phyloP scores from a whole-genome alignment of 805 yeast genomes.

The Starmerella roubikii region DNA sequence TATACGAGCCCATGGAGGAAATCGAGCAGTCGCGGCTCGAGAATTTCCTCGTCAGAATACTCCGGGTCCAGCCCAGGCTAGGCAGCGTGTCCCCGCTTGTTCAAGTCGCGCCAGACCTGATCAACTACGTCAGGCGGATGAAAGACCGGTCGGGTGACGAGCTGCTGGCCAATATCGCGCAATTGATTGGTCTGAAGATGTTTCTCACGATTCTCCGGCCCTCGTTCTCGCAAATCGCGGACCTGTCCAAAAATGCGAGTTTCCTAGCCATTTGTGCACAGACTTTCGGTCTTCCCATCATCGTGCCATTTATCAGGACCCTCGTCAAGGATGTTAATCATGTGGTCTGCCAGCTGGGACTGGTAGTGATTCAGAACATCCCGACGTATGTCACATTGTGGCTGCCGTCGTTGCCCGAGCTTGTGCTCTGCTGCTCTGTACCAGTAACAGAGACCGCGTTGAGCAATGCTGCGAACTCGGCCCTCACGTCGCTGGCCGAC shows the following conservation, averaged over 20 bases:
- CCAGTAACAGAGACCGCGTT: conserved; percentile 55
- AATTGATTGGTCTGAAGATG: conserved; percentile 49
- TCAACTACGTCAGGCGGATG: neutral
- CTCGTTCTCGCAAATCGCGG: conserved; percentile 69
- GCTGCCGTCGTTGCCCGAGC: conserved; percentile 54
- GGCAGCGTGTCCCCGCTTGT: neutral
- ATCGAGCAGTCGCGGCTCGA: conserved; percentile 73
- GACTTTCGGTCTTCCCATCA: conserved; percentile 55
- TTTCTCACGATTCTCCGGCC: conserved; percentile 71
- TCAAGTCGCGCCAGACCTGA: neutral
- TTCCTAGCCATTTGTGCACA: conserved; percentile 74
- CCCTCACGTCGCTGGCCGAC: conserved; percentile 65
- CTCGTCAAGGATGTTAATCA: conserved; percentile 67
- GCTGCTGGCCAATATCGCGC: conserved; percentile 31
- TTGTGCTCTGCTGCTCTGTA: conserved; percentile 34
- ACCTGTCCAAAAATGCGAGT: conserved; percentile 61
- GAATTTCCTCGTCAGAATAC: conserved; percentile 56
- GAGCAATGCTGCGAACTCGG: conserved; percentile 54
- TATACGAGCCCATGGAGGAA: conserved; percentile 38
- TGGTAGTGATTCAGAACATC: conserved; percentile 46
- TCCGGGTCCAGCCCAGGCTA: conserved; percentile 30
- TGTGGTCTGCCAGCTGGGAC: conserved; percentile 70
- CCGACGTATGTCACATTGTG: conserved; percentile 52
- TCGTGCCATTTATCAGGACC: conserved; percentile 75
- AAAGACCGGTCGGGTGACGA: neutral